Evolutionary conservation across 2,329 filamentous ascomycete species (phyloP).

Genomic region (Aspergillus brunneoviolaceus): DNA sequence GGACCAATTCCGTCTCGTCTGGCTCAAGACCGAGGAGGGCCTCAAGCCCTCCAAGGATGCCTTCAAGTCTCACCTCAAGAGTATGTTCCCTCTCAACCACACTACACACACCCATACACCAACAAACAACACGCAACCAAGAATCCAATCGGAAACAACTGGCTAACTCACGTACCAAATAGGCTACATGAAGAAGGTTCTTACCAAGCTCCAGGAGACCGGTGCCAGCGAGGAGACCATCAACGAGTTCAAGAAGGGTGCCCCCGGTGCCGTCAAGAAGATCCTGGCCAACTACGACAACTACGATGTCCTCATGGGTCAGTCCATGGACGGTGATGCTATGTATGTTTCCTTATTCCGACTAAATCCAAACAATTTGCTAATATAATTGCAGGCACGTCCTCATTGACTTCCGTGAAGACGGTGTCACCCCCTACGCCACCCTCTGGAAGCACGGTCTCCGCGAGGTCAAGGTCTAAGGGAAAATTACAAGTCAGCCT

Average conservation of each 20-base stretch:
- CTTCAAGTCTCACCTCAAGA: slow-evolving; percentile 81
- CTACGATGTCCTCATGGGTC: slow-evolving; percentile 90
- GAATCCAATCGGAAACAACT: slow-evolving; percentile 4
- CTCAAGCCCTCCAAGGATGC: slow-evolving; percentile 70
- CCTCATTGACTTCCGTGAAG: slow-evolving; percentile 96
- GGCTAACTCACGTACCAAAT: not conserved
- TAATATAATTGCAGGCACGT: slow-evolving; percentile 61
- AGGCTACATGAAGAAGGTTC: slow-evolving; percentile 93
- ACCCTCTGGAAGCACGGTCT: slow-evolving; percentile 96
- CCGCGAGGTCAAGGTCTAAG: slow-evolving; percentile 84
- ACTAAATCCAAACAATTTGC: not conserved
- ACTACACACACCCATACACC: not conserved
- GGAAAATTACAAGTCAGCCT: not conserved
- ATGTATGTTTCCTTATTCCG: slow-evolving; percentile 64
- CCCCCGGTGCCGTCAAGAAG: slow-evolving; percentile 75
- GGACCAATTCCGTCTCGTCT: slow-evolving; percentile 84
- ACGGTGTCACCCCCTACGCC: slow-evolving; percentile 86
- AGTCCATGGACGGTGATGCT: slow-evolving; percentile 88
- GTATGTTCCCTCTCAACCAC: slow-evolving; percentile 50
- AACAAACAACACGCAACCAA: slow-evolving; percentile 11
- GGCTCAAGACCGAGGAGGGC: slow-evolving; percentile 47
- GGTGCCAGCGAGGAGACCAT: slow-evolving; percentile 65
- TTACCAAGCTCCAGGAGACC: slow-evolving; percentile 65
- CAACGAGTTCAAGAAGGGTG: slow-evolving; percentile 76
- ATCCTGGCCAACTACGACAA: slow-evolving; percentile 89